A percentile compares a stretch with the other conserved stretches of the same genome.
phyloP scores from a whole-genome alignment of 371 early-diverging fungal genomes.

The Nematocida sp. region DNA sequence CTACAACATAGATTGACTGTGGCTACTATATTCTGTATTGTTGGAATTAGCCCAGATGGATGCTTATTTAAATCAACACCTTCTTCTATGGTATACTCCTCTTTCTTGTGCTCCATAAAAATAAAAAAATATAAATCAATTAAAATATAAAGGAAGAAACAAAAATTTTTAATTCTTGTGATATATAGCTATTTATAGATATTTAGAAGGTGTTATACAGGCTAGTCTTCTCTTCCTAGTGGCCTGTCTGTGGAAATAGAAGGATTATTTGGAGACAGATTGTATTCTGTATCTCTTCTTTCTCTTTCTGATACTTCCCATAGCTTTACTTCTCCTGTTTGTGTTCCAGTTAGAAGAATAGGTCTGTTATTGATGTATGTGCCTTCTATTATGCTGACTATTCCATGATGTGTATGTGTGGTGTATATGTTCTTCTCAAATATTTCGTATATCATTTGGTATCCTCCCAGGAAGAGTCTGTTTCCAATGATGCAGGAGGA shows the following conservation, averaged over 20 bases:
- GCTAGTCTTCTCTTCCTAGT: too few relatives aligned
- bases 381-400: constrained; percentile 35
- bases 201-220: too few relatives aligned
- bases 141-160: too few relatives aligned
- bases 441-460: constrained; percentile 45
- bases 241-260: too few relatives aligned
- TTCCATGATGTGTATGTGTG: constrained; percentile 8
- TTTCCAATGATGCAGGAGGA: constrained; percentile 9
- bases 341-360: constrained; percentile 16
- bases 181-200: too few relatives aligned
- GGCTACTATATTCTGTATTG: constrained; percentile 85
- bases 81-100: constrained; percentile 10
- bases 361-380: constrained; percentile 15
- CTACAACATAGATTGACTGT: constrained; percentile 98
- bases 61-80: constrained; percentile 47
- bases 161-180: too few relatives aligned
- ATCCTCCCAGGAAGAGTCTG: constrained; percentile 43
- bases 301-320: constrained; percentile 35
- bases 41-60: constrained; percentile 58
- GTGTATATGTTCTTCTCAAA: constrained; percentile 15
- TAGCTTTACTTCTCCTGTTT: constrained; percentile 37
- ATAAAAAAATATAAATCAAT: constrained; percentile 39
- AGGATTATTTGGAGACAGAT: too few relatives aligned
- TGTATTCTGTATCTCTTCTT: neutral
- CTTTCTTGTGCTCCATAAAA: constrained; percentile 43